Evolutionary conservation across 169 alveolate genomes (phyloP), one percentile per base, ranked within the genome.

Genomic region (Babesia sp.): DNA sequence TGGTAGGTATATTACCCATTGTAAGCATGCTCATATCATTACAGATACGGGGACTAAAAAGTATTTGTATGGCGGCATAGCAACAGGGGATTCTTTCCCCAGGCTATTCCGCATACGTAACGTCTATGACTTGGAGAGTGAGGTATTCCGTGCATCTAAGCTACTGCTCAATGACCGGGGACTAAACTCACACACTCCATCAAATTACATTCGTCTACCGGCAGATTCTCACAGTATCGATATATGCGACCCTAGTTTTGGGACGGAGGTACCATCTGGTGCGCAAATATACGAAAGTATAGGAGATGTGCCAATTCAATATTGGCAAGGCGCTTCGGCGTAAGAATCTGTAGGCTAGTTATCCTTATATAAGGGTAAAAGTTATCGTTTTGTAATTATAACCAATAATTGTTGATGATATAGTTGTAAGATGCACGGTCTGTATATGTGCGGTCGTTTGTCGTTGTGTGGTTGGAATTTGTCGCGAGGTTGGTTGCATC

Each of bases 61-160:
- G 16, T 64, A 64, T 31, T 14, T 64, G n/a, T 64, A 64, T 24
- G 74, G 39, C 59, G 51, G 64, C 7, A 61, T 64, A 7, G 46
- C 74, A n/a, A 51, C 12, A 7, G 42, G 42, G 14, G 61, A 29
- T 31, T 33, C 31, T 34, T 5, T 8, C 26, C 59, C 54, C 6
- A 9, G 48, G 16, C 61, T 64, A 1, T 11, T 24, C 0, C 74
- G 74, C 7, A n/a, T 64, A 36, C 59, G 74, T 31, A 64, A 64
- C 50, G 22, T 46, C 28, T 14, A 64, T 29, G 74, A 64, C 53
- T 64, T 44, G 63, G 63, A 64, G 39, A 64, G 64, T 24, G 74
- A 45, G 31, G 50, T 64, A 31, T 46, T 14, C 28, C 74, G 42
- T 8, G 61, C 71, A 6, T 61, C 71, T 9, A 28, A 31, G 6